phyloP scores from a whole-genome alignment of 2,329 filamentous ascomycete genomes.

The Pezicula radicicola region DNA sequence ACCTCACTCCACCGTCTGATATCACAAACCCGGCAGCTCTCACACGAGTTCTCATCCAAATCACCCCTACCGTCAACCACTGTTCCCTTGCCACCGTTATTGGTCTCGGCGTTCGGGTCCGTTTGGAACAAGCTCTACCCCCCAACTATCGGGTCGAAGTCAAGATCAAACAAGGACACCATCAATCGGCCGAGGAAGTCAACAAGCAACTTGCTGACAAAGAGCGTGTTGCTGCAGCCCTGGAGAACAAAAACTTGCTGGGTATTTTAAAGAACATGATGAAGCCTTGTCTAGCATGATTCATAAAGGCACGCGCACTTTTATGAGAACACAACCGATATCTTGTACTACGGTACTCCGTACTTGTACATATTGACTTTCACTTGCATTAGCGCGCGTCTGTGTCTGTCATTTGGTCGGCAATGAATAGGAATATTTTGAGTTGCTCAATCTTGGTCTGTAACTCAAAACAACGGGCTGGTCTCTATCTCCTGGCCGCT shows the following conservation, averaged over 20 bases:
- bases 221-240: conserved; percentile 88
- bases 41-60: conserved; percentile 77
- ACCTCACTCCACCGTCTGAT: conserved; percentile 65
- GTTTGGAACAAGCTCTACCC: conserved; percentile 86
- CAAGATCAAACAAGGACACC: conserved; percentile 92
- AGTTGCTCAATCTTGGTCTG: no score
- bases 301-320: conserved; percentile 14
- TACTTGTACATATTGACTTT: no score
- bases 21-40: conserved; percentile 51
- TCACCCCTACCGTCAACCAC: conserved; percentile 96
- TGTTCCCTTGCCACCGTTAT: conserved; percentile 97
- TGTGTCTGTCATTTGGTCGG: no score
- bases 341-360: no score
- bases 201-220: conserved; percentile 97
- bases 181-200: conserved; percentile 90
- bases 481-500: no score
- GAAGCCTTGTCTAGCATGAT: conserved; percentile 65
- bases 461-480: no score
- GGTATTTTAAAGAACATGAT: conserved; percentile 92
- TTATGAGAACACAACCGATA: neutral
- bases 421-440: no score
- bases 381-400: no score
- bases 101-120: conserved; percentile 85
- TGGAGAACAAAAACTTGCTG: conserved; percentile 90
- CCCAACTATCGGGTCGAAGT: conserved; percentile 92